Evolutionary conservation across 176 grass and related monocot genomes (phyloP), one percentile per base, ranked within the genome.

Genomic region (Leersia perrieri): DNA sequence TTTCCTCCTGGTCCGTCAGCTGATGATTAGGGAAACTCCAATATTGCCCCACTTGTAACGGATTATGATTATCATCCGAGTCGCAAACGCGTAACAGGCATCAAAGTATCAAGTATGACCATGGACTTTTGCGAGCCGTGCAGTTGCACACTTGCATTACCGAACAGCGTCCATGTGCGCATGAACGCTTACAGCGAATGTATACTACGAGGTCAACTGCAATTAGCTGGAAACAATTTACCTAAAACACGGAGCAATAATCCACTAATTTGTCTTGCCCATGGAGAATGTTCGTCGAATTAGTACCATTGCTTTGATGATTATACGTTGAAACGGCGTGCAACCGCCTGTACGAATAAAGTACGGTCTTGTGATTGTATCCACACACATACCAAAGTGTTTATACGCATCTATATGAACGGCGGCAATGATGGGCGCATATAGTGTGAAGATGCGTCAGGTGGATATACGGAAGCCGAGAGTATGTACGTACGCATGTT

Each of bases 111-210:
- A 22, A 28, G 47, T 47, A 68, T 16, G 75, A 26, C 51, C 76
- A 70, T 64, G 57, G 87, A 81, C 71, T 76, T 86, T 18, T 20
- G 64, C 77, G 12, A 55, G 68, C 55, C 86, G 66, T 67, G 34
- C 13, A 5, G 18, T 20, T 53, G 47, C 80, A 35, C 34, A 5
- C 5, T 20, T 53, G 47, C 80, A 35, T 28, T 8, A 51, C 63
- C 81, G 81, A 79, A 74, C 68, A 60, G 40, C 11, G 14, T 34
- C 76, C 82, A 89, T 89, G 82, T 89, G 87, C 81, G 66, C 78
- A 84, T 44, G 69, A 15, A 62, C 26, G 11, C 39, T 16, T 72
- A 66, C 81, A 80, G 81, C 76, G 68, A 49, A 35, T 65, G 27
- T 63, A 74, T 36, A 38, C 40, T 38, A 14, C 18, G 5, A 84